Conservation (phyloP, 1,139 yeast species). For the Blastobotrys persicus region DNA sequence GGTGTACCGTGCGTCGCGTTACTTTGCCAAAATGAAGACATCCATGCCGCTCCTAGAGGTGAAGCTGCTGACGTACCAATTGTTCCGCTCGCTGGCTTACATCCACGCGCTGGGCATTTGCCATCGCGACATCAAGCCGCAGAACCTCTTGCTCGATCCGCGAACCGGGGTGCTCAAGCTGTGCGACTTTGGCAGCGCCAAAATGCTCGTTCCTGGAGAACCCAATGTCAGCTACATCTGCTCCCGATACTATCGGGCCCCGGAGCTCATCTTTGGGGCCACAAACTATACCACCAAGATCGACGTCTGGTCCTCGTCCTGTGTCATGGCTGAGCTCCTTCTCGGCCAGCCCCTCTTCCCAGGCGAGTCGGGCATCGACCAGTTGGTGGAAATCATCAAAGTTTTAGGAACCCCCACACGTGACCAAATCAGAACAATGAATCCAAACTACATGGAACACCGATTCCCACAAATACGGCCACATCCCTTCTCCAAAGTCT, state of each 20-base stretch:
- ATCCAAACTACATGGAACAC: conserved; percentile 96
- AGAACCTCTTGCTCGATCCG: conserved; percentile 86
- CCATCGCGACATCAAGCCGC: conserved; percentile 97
- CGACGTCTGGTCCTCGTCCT: conserved; percentile 90
- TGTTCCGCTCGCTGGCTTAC: conserved; percentile 86
- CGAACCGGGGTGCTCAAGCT: conserved; percentile 77
- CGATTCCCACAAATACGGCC: conserved; percentile 95
- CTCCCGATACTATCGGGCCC: conserved; percentile 94
- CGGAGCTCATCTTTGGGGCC: conserved; percentile 88
- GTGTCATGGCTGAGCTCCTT: conserved; percentile 95
- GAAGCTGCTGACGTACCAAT: conserved; percentile 85
- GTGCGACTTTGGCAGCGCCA: conserved; percentile 99
- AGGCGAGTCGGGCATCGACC: conserved; percentile 97
- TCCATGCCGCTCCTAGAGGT: conserved; percentile 88
- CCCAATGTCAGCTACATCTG: conserved; percentile 96
- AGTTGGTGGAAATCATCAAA: conserved; percentile 92
- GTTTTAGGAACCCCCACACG: conserved; percentile 93
- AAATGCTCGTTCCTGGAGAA: conserved; percentile 81
- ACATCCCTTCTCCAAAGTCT: conserved; percentile 81
- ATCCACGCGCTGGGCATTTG: conserved; percentile 90
- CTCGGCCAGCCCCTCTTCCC: conserved; percentile 97
- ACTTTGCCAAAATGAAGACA: conserved; percentile 68
- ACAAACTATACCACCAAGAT: conserved; percentile 94
- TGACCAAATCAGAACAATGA: conserved; percentile 92
- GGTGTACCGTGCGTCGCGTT: conserved; percentile 83